Percentiles rank a stretch among this genome's conserved stretches.
phyloP scores from a whole-genome alignment of 2,329 filamentous ascomycete species.

The Colletotrichum kahawae region DNA sequence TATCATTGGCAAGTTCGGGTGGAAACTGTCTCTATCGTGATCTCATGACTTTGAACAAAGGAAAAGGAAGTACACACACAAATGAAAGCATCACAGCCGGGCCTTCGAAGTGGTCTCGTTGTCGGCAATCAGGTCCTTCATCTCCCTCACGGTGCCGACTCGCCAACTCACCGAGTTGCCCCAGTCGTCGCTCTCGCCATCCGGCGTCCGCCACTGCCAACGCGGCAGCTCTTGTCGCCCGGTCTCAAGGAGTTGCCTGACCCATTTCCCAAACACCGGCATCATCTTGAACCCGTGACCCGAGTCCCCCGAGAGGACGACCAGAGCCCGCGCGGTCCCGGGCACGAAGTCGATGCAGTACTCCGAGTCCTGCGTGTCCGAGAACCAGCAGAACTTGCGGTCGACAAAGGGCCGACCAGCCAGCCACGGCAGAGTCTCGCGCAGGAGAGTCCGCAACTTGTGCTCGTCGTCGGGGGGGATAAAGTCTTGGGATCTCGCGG shows the following conservation, averaged over 20 bases:
- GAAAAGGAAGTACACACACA: background rate
- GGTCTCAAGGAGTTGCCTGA: background rate
- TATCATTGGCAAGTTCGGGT: background rate
- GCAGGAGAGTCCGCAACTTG: constrained; percentile 53
- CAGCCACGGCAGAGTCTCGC: constrained; percentile 56
- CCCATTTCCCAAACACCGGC: background rate
- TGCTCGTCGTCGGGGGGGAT: constrained; percentile 58
- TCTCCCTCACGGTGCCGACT: constrained; percentile 31
- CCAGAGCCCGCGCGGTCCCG: constrained; percentile 43
- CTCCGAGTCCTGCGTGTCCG: constrained; percentile 64
- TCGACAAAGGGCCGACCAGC: constrained; percentile 60
- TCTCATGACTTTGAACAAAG: background rate
- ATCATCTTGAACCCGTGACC: background rate
- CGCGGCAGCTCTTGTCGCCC: background rate
- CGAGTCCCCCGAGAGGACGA: constrained; percentile 62
- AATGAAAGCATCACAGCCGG: background rate
- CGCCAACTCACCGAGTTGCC: constrained; percentile 40
- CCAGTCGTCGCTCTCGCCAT: constrained; percentile 17
- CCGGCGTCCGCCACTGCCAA: constrained; percentile 43
- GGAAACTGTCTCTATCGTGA: constrained; percentile 1
- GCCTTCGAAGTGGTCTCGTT: background rate
- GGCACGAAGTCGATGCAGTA: constrained; percentile 66
- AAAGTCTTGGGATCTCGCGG: constrained; percentile 36
- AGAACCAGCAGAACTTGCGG: constrained; percentile 65
- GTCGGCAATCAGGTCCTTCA: constrained; percentile 17